Percentiles rank a stretch among this genome's conserved stretches.
Conservation (phyloP, 2,329 filamentous ascomycete species). For the Furcasterigmium sp. region DNA sequence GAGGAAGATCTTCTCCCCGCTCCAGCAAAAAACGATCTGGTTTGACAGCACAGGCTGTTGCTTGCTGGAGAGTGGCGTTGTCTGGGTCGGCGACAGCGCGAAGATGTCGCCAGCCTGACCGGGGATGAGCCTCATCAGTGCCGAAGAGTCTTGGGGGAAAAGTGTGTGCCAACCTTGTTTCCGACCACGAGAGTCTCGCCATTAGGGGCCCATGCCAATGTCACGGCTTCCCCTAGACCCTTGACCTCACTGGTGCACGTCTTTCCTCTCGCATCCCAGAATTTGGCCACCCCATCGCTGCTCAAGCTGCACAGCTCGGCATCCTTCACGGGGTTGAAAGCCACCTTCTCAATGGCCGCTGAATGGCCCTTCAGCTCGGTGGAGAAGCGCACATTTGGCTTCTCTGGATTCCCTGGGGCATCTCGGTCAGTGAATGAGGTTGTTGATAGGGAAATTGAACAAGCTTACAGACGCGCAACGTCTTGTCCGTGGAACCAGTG, state of each 20-base stretch:
- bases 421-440: background rate
- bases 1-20: conserved; percentile 63
- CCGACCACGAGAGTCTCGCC: conserved; percentile 67
- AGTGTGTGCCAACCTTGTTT: conserved; percentile 52
- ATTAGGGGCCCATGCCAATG: conserved; percentile 68
- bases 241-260: conserved; percentile 65
- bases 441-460: background rate
- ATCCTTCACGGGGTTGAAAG: conserved; percentile 73
- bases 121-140: background rate
- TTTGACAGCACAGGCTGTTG: conserved; percentile 63
- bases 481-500: conserved; percentile 68
- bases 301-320: conserved; percentile 72
- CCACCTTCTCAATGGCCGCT: conserved; percentile 66
- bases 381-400: conserved; percentile 65
- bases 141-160: too few species aligned
- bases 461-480: conserved; percentile 64
- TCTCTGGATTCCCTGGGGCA: conserved; percentile 66
- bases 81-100: conserved; percentile 54
- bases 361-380: conserved; percentile 68
- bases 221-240: conserved; percentile 61
- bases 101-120: conserved; percentile 56
- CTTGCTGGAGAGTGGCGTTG: conserved; percentile 51
- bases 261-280: conserved; percentile 77
- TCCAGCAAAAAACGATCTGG: conserved; percentile 69
- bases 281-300: conserved; percentile 66